These are phyloP conservation scores for Fusarium sp. DNA, from an alignment of 2,329 filamentous ascomycete species.

Conservation along the genomic window DNA sequence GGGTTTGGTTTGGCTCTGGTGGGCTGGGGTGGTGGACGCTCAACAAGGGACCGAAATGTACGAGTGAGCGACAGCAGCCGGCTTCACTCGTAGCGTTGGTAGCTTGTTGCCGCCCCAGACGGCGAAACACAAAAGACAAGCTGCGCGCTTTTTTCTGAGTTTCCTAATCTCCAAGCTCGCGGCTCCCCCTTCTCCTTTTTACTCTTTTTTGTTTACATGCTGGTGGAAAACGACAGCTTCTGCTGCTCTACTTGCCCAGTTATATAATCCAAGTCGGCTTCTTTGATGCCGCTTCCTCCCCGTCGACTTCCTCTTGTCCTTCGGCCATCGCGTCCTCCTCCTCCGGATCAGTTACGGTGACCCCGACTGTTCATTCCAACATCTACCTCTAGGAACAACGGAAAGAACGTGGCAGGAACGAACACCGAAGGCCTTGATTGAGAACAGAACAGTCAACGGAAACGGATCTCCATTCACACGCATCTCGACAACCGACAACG, in stretches of 20 bases:
- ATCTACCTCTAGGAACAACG: constrained; percentile 10
- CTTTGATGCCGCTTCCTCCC: constrained; percentile 39
- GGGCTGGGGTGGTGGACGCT: constrained; percentile 25
- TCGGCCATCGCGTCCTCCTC: constrained; percentile 29
- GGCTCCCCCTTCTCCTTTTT: constrained; percentile 8
- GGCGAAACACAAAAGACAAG: constrained; percentile 41
- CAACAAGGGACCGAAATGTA: constrained; percentile 36
- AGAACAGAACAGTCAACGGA: constrained; percentile 12
- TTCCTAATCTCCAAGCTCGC: constrained; percentile 17
- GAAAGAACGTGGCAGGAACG: not conserved
- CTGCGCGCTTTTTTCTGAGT: constrained; percentile 43
- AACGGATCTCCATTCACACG: constrained; percentile 16
- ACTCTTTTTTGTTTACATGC: constrained; percentile 8
- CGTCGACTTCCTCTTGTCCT: constrained; percentile 22
- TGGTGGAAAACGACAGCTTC: constrained; percentile 3
- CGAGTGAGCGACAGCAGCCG: constrained; percentile 28
- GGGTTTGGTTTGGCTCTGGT: constrained; percentile 35
- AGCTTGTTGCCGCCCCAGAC: constrained; percentile 25
- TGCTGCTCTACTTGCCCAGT: constrained; percentile 14
- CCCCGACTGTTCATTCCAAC: constrained; percentile 12
- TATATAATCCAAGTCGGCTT: constrained; percentile 12
- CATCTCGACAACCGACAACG: not conserved
- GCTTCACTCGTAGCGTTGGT: constrained; percentile 36
- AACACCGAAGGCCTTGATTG: constrained; percentile 11
- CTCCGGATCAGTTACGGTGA: constrained; percentile 11